Evolutionary conservation across 371 early-diverging fungal genomes (phyloP), one percentile per base, ranked within the genome.

Genomic region (Haplosporangium sp.): DNA sequence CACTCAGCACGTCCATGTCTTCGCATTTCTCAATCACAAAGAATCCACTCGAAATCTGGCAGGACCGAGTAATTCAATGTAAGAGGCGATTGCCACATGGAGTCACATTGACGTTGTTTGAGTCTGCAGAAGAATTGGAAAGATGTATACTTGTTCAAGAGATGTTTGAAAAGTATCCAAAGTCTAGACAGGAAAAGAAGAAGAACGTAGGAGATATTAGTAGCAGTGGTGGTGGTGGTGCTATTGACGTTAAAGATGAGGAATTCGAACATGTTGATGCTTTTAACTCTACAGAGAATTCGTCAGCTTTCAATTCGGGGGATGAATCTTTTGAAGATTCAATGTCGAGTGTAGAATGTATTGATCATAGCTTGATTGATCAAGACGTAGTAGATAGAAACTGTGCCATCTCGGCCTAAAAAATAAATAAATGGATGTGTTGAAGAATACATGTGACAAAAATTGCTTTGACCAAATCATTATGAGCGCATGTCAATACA

Each of bases 1-100:
- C 52, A n/a, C 50, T 50, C 20, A 42, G 20, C 1, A n/a, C 38
- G n/a, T 17, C 44, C 20, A 65, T 37, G 3, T 59, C 57, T 37
- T 44, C 62, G 27, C 53, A 65, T 0, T 57, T 63, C 17, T 68
- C 66, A 11, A 57, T 13, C 45, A 15, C 37, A 50, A 74, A 67
- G 65, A 71, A 20, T 13, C 67, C 74, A 7, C 65, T 71, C 10
- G 79, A 74, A 9, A 45, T 74, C n/a, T 79, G 79, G 79, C 67
- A 34, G 1, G 79, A 74, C 4, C 79, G 79, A 0, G 64, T 79
- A 19, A 65, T 67, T 5, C 58, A 62, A 27, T 79, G 79, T 17
- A 62, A 50, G 13, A 50, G 17, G 15, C 63, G 37, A 15, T 58
- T 79, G 34, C 79, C 79, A 6, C 42, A 67, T 34, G 74, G 71